Conservation (phyloP, 768 basidiomycete species). For the Boletus sp. region DNA sequence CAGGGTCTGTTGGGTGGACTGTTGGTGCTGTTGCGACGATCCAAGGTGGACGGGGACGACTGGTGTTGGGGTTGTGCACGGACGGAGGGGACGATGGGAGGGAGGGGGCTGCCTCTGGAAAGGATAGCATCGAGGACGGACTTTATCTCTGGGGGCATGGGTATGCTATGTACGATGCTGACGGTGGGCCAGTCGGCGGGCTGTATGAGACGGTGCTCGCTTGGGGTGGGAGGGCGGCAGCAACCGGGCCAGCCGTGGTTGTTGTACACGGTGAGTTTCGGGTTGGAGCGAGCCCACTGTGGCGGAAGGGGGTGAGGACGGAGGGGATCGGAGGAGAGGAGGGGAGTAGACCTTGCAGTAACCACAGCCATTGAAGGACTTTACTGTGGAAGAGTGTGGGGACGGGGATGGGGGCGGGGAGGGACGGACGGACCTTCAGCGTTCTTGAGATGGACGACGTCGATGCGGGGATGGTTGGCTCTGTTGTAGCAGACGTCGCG, state of each 20-base stretch:
- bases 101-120: conserved; percentile 35
- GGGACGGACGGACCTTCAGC: conserved; percentile 64
- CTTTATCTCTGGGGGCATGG: conserved; percentile 72
- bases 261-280: conserved; percentile 53
- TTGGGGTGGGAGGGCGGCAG: conserved; percentile 67
- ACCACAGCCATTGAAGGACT: conserved; percentile 82
- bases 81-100: conserved; percentile 28
- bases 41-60: conserved; percentile 31
- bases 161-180: conserved; percentile 66
- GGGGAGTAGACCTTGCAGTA: conserved; percentile 72
- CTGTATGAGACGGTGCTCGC: conserved; percentile 60
- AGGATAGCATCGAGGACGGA: conserved; percentile 57
- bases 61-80: conserved; percentile 31
- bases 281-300: conserved; percentile 70
- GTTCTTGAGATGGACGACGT: conserved; percentile 78
- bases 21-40: conserved; percentile 47
- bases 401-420: conserved; percentile 4
- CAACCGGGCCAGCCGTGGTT: conserved; percentile 89
- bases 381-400: conserved; percentile 45
- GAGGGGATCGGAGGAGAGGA: conserved; percentile 16
- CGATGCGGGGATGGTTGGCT: conserved; percentile 67
- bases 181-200: conserved; percentile 81
- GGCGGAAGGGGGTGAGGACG: conserved; percentile 25
- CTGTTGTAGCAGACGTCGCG: conserved; percentile 76
- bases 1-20: conserved; percentile 22